Conservation (phyloP, 352 stramenopile genomes). For the Globisporangium radiosum region DNA sequence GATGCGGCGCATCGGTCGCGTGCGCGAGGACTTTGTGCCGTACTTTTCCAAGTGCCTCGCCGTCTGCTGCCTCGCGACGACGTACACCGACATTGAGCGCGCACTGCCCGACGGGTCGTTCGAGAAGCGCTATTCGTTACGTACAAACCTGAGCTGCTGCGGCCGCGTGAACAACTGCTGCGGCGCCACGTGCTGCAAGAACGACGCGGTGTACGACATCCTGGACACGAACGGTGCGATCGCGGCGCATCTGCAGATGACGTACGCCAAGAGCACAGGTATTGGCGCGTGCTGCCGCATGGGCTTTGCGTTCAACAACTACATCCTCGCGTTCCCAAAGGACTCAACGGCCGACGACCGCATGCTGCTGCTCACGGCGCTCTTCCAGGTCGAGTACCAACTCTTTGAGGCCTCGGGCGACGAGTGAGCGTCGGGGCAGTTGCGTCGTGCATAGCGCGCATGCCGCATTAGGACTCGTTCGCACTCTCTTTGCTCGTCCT, state of each 20-base stretch:
- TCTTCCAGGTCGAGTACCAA: conserved; percentile 60
- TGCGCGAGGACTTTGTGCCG: conserved; percentile 50
- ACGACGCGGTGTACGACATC: conserved; percentile 63
- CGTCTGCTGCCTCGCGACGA: conserved; percentile 43
- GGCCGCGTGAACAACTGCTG: conserved; percentile 66
- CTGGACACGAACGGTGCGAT: conserved; percentile 45
- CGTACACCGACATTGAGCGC: conserved; percentile 60
- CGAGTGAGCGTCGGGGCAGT: conserved; percentile 4
- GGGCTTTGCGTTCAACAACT: conserved; percentile 42
- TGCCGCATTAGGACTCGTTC: too few relatives aligned
- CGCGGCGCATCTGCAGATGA: conserved; percentile 48
- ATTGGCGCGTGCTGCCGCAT: conserved; percentile 30
- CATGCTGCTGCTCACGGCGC: conserved; percentile 43
- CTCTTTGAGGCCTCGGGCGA: conserved; percentile 33
- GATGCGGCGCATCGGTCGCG: conserved; percentile 26
- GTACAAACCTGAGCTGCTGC: conserved; percentile 48
- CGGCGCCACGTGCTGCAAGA: conserved; percentile 50
- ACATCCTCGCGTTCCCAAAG: conserved; percentile 50
- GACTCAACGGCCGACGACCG: conserved; percentile 48
- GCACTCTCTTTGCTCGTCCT: too few relatives aligned
- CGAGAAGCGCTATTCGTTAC: conserved; percentile 45
- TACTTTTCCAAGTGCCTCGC: conserved; percentile 37
- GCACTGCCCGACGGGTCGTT: conserved; percentile 41
- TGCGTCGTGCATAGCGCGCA: too few relatives aligned
- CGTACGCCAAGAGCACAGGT: conserved; percentile 24